A percentile compares a stretch with the other conserved stretches of the same genome.
Evolutionary conservation across 768 basidiomycete genomes (phyloP).

Genomic region (Pleurotus citrinopileatus): DNA sequence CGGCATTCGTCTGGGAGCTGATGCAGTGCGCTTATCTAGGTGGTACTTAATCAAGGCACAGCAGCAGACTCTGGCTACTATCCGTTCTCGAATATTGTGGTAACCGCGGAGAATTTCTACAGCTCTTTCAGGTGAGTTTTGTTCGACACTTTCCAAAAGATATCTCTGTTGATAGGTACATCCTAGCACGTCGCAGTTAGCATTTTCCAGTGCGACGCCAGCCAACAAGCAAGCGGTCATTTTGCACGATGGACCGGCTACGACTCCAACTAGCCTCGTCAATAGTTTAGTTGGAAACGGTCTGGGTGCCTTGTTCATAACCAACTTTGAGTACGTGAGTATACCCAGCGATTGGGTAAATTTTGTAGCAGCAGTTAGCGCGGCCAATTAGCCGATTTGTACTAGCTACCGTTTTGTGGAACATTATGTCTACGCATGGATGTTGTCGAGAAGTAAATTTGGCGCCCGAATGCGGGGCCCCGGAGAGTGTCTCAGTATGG

Average conservation of each 20-base stretch:
- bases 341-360: slow-evolving; percentile 19
- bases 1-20: background rate
- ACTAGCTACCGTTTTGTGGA: no score
- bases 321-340: slow-evolving; percentile 17
- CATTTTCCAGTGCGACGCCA: slow-evolving; percentile 17
- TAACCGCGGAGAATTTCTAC: slow-evolving; percentile 26
- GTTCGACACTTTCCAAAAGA: background rate
- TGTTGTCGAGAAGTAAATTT: no score
- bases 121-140: slow-evolving; percentile 24
- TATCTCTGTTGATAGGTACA: background rate
- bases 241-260: slow-evolving; percentile 27
- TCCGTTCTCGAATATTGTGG: slow-evolving; percentile 25
- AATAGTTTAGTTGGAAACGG: slow-evolving; percentile 17
- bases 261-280: slow-evolving; percentile 20
- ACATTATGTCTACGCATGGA: no score
- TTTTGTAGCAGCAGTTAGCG: slow-evolving; percentile 8
- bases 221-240: slow-evolving; percentile 26
- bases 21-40: slow-evolving; percentile 12
- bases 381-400: background rate
- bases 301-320: slow-evolving; percentile 28
- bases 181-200: slow-evolving; percentile 20
- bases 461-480: no score
- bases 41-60: slow-evolving; percentile 27
- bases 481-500: no score
- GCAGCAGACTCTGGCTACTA: slow-evolving; percentile 20